These are phyloP conservation scores for Coniosporium apollinis DNA, from an alignment of 495 filamentous ascomycete genomes.

Conservation along the genomic window DNA sequence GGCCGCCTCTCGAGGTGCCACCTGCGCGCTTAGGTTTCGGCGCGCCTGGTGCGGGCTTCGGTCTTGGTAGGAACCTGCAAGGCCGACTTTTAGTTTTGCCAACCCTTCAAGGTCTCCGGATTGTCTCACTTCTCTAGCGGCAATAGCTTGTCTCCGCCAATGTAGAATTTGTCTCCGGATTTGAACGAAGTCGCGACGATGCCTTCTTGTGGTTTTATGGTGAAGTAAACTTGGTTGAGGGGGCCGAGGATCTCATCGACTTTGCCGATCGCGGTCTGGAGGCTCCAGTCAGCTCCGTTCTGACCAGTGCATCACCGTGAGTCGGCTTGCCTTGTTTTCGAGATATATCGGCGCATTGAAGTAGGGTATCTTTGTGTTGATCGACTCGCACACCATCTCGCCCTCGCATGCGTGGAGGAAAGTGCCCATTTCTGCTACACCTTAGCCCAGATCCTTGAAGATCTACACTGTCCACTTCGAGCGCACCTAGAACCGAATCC, in stretches of 20 bases:
- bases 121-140: conserved; percentile 66
- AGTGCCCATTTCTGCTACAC: conserved; percentile 60
- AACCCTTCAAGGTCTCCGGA: no score
- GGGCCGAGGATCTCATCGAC: conserved; percentile 91
- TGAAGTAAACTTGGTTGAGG: conserved; percentile 95
- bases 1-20: conserved; percentile 28
- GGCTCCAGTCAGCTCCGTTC: background rate
- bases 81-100: background rate
- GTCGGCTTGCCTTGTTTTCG: conserved; percentile 66
- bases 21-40: conserved; percentile 42
- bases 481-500: conserved; percentile 44
- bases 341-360: conserved; percentile 98
- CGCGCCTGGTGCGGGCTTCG: conserved; percentile 59
- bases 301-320: background rate
- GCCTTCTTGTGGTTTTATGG: conserved; percentile 87
- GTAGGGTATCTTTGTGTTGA: conserved; percentile 90
- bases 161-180: conserved; percentile 90
- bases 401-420: conserved; percentile 91
- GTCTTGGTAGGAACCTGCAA: conserved; percentile 74
- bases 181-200: conserved; percentile 93
- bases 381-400: conserved; percentile 86
- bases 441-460: conserved; percentile 12
- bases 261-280: conserved; percentile 79
- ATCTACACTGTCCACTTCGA: conserved; percentile 10
- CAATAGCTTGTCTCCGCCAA: conserved; percentile 82